phyloP scores from a whole-genome alignment of 2,329 filamentous ascomycete species.

The Fusarium domesticum region DNA sequence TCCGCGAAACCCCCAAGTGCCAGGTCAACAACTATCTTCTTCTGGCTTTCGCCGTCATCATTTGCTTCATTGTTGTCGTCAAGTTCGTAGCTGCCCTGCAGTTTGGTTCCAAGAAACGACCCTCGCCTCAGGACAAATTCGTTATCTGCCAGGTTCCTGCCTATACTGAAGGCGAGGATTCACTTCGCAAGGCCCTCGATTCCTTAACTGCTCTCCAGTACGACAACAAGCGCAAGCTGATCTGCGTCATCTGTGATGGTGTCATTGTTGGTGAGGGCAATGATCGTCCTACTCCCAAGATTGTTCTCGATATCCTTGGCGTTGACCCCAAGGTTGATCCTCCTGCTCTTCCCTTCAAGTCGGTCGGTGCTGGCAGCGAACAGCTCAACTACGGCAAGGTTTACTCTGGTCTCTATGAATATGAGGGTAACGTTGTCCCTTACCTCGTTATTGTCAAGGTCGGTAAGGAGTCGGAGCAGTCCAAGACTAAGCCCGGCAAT shows the following conservation, averaged over 20 bases:
- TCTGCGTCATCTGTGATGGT: constrained; percentile 94
- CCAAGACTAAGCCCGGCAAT: constrained; percentile 90
- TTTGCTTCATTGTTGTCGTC: constrained; percentile 73
- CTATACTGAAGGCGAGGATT: constrained; percentile 97
- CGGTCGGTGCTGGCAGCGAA: constrained; percentile 80
- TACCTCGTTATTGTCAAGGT: constrained; percentile 96
- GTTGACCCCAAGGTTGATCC: constrained; percentile 97
- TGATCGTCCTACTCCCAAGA: constrained; percentile 94
- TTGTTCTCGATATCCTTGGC: constrained; percentile 93
- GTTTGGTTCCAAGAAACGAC: constrained; percentile 86
- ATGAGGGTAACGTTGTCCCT: constrained; percentile 93
- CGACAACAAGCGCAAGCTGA: constrained; percentile 96
- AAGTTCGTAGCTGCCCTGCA: constrained; percentile 95
- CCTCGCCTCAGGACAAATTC: constrained; percentile 93
- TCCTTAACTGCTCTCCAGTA: constrained; percentile 93
- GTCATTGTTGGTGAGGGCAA: constrained; percentile 96
- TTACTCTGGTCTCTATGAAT: constrained; percentile 96
- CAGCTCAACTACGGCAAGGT: constrained; percentile 99
- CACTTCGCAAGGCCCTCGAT: constrained; percentile 86
- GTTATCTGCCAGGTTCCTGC: constrained; percentile 98
- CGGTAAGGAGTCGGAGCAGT: constrained; percentile 92
- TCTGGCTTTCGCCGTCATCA: constrained; percentile 78
- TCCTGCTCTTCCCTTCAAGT: constrained; percentile 90
- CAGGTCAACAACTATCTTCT: constrained; percentile 90
- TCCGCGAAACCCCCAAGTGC: constrained; percentile 72